A percentile compares a stretch with the other conserved stretches of the same genome.
Evolutionary conservation across 306 rosid species (phyloP).

Genomic region (Fagus sylvatica): DNA sequence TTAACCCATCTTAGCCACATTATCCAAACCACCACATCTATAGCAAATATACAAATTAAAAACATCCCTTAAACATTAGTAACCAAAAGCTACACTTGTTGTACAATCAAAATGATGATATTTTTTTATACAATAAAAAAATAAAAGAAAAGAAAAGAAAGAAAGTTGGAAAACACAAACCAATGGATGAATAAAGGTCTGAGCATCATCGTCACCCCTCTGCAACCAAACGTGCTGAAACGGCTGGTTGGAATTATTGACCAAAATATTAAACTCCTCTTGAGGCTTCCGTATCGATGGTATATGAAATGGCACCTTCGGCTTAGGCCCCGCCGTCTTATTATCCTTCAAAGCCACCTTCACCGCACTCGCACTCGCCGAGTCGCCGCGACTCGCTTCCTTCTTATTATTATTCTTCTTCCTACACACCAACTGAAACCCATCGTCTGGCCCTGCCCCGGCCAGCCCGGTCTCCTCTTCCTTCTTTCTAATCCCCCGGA

Average conservation of each 20-base stretch:
- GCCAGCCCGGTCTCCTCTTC: slow-evolving; percentile 48
- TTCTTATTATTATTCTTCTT: slow-evolving; percentile 44
- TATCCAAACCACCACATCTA: too few relatives aligned
- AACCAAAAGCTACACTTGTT: too few relatives aligned
- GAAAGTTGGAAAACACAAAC: slow-evolving; percentile 48
- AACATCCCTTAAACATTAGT: too few relatives aligned
- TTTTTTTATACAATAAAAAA: not conserved
- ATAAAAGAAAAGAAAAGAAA: not conserved
- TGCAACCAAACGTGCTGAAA: slow-evolving; percentile 94
- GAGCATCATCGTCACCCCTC: slow-evolving; percentile 60
- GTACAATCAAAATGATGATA: too few relatives aligned
- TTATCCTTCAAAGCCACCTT: slow-evolving; percentile 58
- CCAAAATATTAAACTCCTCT: slow-evolving; percentile 63
- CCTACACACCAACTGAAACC: slow-evolving; percentile 68
- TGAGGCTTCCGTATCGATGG: slow-evolving; percentile 81
- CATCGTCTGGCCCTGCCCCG: slow-evolving; percentile 42
- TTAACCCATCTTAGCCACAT: too few relatives aligned
- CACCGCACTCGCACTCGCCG: slow-evolving; percentile 33
- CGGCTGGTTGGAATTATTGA: slow-evolving; percentile 67
- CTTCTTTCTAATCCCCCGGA: slow-evolving; percentile 41
- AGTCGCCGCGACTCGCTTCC: slow-evolving; percentile 17
- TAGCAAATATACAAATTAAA: too few relatives aligned
- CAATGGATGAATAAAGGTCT: slow-evolving; percentile 72
- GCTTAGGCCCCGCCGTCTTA: slow-evolving; percentile 48
- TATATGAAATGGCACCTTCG: slow-evolving; percentile 83